Conservation (phyloP, 257 asterid genomes). For the Salvia hispanica region DNA sequence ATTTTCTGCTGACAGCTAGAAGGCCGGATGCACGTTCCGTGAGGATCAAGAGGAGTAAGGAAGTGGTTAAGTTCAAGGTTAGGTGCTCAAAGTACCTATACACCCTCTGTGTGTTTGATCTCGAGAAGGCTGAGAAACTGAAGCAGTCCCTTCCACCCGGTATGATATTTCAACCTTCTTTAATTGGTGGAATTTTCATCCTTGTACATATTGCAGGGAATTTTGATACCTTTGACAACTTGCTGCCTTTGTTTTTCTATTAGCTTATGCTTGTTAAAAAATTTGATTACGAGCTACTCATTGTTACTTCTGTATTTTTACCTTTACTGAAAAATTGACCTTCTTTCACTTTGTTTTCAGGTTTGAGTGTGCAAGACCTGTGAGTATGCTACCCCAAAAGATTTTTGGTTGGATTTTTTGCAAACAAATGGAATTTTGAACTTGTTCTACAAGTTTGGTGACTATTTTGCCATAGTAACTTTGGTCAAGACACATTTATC, state of each 20-base stretch:
- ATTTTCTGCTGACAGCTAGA: constrained; percentile 58
- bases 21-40: constrained; percentile 61
- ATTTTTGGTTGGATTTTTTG: neutral
- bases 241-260: no score
- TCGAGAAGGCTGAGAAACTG: constrained; percentile 54
- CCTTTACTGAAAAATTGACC: neutral
- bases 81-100: constrained; percentile 60
- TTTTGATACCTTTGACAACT: no score
- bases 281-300: no score
- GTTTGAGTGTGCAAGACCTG: constrained; percentile 49
- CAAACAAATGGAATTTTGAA: neutral
- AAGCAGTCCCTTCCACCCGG: constrained; percentile 70
- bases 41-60: constrained; percentile 58
- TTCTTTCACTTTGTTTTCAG: constrained; percentile 23
- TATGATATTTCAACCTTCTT: constrained; percentile 1
- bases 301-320: no score
- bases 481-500: neutral
- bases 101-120: constrained; percentile 57
- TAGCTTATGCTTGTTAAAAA: no score
- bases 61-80: constrained; percentile 59
- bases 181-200: neutral
- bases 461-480: neutral
- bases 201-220: no score
- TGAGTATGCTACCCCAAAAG: constrained; percentile 22
- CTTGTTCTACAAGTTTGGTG: neutral